Percentiles rank a stretch among this genome's conserved stretches.
phyloP scores from a whole-genome alignment of 768 basidiomycete genomes.

The Collybia mongolica region DNA sequence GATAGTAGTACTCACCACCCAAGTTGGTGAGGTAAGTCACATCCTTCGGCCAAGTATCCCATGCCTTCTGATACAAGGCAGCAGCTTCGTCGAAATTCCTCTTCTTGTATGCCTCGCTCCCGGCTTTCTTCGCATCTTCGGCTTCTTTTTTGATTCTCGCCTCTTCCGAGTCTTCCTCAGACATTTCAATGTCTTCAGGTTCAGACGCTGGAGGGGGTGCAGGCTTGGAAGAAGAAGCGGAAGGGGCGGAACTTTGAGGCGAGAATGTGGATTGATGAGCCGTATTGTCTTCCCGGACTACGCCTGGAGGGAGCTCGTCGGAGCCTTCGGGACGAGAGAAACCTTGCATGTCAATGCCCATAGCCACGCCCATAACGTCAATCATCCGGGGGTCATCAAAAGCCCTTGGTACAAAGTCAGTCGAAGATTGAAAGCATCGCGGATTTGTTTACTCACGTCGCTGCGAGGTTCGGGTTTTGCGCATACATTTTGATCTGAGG shows the following conservation, averaged over 20 bases:
- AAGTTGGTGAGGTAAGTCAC: conserved; percentile 92
- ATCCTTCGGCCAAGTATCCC: conserved; percentile 93
- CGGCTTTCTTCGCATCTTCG: conserved; percentile 75
- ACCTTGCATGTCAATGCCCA: conserved; percentile 92
- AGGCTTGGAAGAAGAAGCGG: conserved; percentile 46
- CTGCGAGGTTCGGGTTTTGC: conserved; percentile 63
- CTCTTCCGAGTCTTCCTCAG: conserved; percentile 67
- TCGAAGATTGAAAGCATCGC: not conserved
- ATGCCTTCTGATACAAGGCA: conserved; percentile 78
- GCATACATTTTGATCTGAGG: conserved; percentile 64
- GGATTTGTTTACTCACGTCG: conserved; percentile 37
- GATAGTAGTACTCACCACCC: conserved; percentile 49
- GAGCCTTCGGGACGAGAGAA: conserved; percentile 84
- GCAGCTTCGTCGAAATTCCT: conserved; percentile 79
- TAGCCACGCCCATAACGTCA: conserved; percentile 86
- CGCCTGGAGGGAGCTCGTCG: conserved; percentile 69
- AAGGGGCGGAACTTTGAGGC: conserved; percentile 35
- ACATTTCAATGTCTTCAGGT: conserved; percentile 65
- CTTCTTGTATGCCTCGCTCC: conserved; percentile 82
- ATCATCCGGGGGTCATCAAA: conserved; percentile 90
- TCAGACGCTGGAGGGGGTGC: conserved; percentile 37
- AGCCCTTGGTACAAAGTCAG: conserved; percentile 34
- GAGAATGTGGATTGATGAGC: conserved; percentile 34
- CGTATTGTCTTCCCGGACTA: conserved; percentile 24
- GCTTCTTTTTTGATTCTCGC: conserved; percentile 76